phyloP scores from a whole-genome alignment of 495 filamentous ascomycete genomes.

The Penicillium turbatum region DNA sequence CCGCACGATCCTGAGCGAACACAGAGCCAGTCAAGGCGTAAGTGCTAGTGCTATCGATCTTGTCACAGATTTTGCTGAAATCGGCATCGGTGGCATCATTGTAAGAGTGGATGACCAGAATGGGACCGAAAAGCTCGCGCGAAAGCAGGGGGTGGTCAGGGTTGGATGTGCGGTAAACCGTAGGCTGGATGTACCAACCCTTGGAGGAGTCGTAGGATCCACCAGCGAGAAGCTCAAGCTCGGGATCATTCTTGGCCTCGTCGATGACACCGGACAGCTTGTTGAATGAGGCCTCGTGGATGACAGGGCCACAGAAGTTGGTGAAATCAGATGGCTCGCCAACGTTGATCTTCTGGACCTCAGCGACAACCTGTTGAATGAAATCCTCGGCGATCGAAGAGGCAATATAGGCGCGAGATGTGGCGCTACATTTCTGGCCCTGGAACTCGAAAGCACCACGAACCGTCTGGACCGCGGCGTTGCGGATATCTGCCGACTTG shows the following conservation, averaged over 20 bases:
- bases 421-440: constrained; percentile 85
- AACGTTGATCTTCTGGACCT: constrained; percentile 62
- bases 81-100: constrained; percentile 49
- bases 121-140: constrained; percentile 61
- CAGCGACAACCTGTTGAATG: constrained; percentile 54
- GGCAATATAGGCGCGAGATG: constrained; percentile 70
- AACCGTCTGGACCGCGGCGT: constrained; percentile 73
- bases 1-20: constrained; percentile 69
- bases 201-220: constrained; percentile 55
- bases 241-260: constrained; percentile 55
- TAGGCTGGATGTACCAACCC: constrained; percentile 66
- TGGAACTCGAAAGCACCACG: constrained; percentile 84
- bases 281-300: constrained; percentile 52
- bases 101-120: constrained; percentile 59
- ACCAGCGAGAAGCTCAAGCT: constrained; percentile 57
- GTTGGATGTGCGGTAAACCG: constrained; percentile 62
- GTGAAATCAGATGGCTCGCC: constrained; percentile 65
- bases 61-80: constrained; percentile 48
- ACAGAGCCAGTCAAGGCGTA: constrained; percentile 79
- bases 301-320: constrained; percentile 56
- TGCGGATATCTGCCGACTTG: constrained; percentile 65
- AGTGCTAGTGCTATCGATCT: constrained; percentile 61
- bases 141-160: constrained; percentile 57
- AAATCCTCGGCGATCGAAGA: constrained; percentile 66
- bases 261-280: constrained; percentile 55